Evolutionary conservation across 306 rosid species (phyloP).

Genomic region (Luffa aegyptiaca): DNA sequence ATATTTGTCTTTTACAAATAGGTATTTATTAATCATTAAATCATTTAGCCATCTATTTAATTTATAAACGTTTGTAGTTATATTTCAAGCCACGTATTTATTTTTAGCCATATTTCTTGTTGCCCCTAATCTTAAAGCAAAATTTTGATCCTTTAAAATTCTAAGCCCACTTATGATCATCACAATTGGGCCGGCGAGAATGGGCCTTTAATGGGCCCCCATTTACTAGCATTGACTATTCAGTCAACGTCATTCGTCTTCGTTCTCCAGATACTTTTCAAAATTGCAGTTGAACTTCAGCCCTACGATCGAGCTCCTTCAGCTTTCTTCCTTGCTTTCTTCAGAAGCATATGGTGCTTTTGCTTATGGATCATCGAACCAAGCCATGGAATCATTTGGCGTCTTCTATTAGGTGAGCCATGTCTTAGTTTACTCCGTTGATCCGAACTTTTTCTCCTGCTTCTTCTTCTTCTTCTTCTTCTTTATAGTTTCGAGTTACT

Average conservation of each 20-base stretch:
- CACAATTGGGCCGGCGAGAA: background rate
- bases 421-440: background rate
- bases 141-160: too few species aligned
- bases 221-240: background rate
- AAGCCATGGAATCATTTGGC: background rate
- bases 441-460: background rate
- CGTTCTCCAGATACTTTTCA: background rate
- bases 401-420: background rate
- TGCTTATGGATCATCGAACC: background rate
- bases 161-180: background rate
- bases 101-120: too few species aligned
- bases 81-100: too few species aligned
- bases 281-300: background rate
- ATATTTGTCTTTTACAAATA: too few species aligned
- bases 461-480: background rate
- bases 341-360: background rate
- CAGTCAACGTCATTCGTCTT: background rate
- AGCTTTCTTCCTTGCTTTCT: background rate
- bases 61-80: too few species aligned
- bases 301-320: background rate
- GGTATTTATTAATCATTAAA: too few species aligned
- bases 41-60: too few species aligned
- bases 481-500: background rate
- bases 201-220: background rate
- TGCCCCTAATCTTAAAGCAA: too few species aligned